A percentile compares a stretch with the other conserved stretches of the same genome.
Evolutionary conservation across 2,329 filamentous ascomycete species (phyloP).

Genomic region (Aureobasidium namibiae): DNA sequence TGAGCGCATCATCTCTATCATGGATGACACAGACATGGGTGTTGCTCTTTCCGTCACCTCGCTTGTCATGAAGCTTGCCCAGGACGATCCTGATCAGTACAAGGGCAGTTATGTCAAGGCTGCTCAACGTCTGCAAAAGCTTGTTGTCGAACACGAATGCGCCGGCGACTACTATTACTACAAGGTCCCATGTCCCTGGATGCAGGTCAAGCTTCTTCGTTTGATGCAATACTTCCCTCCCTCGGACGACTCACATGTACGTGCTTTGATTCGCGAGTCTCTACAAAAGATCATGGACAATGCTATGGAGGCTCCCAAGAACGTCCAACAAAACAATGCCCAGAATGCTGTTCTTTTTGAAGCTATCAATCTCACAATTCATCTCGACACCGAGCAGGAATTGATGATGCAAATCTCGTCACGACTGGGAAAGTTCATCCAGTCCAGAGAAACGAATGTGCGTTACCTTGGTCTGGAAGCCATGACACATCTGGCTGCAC

Average conservation of each 20-base stretch:
- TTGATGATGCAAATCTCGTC: conserved; percentile 95
- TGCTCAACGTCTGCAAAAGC: conserved; percentile 77
- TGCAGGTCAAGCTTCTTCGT: conserved; percentile 88
- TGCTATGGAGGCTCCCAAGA: conserved; percentile 90
- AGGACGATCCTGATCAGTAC: conserved; percentile 91
- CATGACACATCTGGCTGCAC: conserved; percentile 94
- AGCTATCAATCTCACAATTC: conserved; percentile 96
- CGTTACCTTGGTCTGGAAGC: conserved; percentile 92
- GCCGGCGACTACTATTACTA: conserved; percentile 93
- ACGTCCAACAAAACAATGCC: conserved; percentile 98
- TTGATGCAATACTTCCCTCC: conserved; percentile 94
- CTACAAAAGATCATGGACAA: conserved; percentile 84
- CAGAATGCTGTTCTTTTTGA: conserved; percentile 97
- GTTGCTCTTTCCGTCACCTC: conserved; percentile 94
- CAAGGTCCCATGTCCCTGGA: conserved; percentile 98
- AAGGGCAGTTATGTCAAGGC: conserved; percentile 92
- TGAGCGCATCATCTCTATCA: conserved; percentile 94
- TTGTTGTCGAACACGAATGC: conserved; percentile 85
- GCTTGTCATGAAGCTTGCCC: conserved; percentile 84
- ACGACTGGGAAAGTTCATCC: conserved; percentile 87
- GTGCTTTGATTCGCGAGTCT: conserved; percentile 84
- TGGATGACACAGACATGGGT: conserved; percentile 92
- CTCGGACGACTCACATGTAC: conserved; percentile 87
- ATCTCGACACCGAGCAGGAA: conserved; percentile 87
- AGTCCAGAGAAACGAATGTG: conserved; percentile 94